Evolutionary conservation across 208 protist genomes (phyloP).

Genomic region (Leishmania mexicana): DNA sequence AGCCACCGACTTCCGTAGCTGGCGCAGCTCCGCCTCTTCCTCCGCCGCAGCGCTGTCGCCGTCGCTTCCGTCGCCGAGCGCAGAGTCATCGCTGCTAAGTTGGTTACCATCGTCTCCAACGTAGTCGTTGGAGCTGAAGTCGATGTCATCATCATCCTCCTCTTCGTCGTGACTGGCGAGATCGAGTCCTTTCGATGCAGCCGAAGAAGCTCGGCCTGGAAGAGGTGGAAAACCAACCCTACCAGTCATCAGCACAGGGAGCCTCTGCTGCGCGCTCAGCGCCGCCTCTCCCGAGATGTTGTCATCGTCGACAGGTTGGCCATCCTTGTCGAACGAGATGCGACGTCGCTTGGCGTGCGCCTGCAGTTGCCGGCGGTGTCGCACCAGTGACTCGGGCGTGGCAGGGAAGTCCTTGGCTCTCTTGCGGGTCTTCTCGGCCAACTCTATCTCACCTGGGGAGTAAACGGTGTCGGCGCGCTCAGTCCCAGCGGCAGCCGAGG

Average conservation of each 20-base stretch:
- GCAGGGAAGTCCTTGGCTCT: constrained; percentile 32
- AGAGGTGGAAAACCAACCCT: neutral
- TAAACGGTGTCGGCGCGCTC: constrained; percentile 1
- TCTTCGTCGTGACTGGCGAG: constrained; percentile 4
- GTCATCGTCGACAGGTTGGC: constrained; percentile 16
- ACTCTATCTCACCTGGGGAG: constrained; percentile 26
- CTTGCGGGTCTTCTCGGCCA: constrained; percentile 23
- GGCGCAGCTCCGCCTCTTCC: constrained; percentile 31
- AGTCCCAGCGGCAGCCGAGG: neutral
- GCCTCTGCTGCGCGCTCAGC: neutral
- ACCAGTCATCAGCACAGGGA: neutral
- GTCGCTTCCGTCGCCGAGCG: constrained; percentile 16
- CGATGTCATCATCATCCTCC: constrained; percentile 11
- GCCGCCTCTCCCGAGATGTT: neutral
- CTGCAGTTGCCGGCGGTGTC: constrained; percentile 23
- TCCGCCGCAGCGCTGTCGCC: constrained; percentile 29
- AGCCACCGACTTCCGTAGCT: constrained; percentile 29
- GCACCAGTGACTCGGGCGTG: constrained; percentile 29
- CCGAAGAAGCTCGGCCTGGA: neutral
- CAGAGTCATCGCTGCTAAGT: constrained; percentile 50
- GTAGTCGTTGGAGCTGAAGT: constrained; percentile 37
- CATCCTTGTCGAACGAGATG: constrained; percentile 25
- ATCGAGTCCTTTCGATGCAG: neutral
- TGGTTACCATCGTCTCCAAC: constrained; percentile 70
- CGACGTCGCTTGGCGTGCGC: constrained; percentile 19